These are phyloP conservation scores for Monosporascus cannonballus DNA, from an alignment of 2,329 filamentous ascomycete species.

Conservation along the genomic window DNA sequence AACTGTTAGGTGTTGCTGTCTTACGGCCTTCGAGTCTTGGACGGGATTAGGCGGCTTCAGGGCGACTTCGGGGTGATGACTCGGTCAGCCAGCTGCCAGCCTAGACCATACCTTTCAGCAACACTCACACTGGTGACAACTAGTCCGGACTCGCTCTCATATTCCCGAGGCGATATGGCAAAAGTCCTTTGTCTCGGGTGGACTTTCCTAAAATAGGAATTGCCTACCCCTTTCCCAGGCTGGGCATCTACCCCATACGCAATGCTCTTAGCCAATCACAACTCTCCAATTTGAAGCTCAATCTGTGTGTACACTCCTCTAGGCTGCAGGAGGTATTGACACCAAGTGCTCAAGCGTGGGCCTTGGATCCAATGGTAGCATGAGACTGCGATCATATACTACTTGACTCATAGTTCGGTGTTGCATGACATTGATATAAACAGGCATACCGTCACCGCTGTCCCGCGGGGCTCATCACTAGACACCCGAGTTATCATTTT, in stretches of 20 bases:
- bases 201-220: conserved; percentile 18
- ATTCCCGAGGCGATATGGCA: background rate
- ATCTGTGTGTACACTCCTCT: background rate
- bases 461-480: conserved; percentile 1
- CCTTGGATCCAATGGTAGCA: background rate
- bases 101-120: background rate
- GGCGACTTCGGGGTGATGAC: conserved; percentile 8
- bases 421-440: conserved; percentile 3
- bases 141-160: no score
- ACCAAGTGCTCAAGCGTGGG: background rate
- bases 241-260: conserved; percentile 1
- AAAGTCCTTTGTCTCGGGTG: conserved; percentile 8
- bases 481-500: no score
- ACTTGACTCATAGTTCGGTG: background rate
- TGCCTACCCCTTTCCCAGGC: conserved; percentile 2
- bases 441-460: background rate
- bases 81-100: background rate
- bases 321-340: background rate
- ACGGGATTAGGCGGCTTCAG: no score
- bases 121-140: background rate
- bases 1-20: no score
- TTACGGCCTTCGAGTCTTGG: no score
- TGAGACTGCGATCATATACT: conserved; percentile 5
- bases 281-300: conserved; percentile 8
- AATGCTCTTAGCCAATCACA: conserved; percentile 8